Conservation (phyloP, 768 basidiomycete species). For the Boletus speciosus region DNA sequence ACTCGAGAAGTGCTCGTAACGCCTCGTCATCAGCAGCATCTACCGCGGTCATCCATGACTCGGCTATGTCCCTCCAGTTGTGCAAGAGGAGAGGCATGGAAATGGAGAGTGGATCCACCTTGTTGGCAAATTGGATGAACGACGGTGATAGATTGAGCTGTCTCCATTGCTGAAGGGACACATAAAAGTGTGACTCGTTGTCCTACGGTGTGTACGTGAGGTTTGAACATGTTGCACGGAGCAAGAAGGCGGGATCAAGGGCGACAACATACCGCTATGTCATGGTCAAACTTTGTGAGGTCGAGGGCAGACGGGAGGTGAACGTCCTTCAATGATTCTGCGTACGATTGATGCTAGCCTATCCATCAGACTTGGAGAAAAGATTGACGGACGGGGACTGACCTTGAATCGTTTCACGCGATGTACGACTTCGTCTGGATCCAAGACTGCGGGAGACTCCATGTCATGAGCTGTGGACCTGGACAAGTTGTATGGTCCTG, state of each 20-base stretch:
- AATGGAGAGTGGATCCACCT: conserved; percentile 56
- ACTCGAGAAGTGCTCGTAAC: conserved; percentile 74
- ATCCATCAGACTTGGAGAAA: not conserved
- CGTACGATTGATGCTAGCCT: conserved; percentile 69
- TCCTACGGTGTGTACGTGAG: conserved; percentile 44
- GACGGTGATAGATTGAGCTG: conserved; percentile 77
- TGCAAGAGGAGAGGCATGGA: conserved; percentile 81
- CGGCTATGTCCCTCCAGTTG: conserved; percentile 68
- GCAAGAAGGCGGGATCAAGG: not conserved
- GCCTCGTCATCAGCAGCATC: conserved; percentile 68
- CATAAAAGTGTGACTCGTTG: conserved; percentile 74
- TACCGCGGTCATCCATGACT: conserved; percentile 60
- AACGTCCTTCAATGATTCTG: conserved; percentile 60
- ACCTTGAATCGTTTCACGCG: conserved; percentile 54
- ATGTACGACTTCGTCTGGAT: conserved; percentile 26
- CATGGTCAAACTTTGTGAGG: conserved; percentile 54
- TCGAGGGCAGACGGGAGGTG: conserved; percentile 67
- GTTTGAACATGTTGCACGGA: not conserved
- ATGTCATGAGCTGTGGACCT: conserved; percentile 2
- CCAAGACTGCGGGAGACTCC: conserved; percentile 5
- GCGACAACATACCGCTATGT: conserved; percentile 44
- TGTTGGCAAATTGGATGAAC: conserved; percentile 67
- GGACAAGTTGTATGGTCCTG: not conserved
- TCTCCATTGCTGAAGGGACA: conserved; percentile 68
- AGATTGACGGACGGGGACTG: not conserved